Percentiles rank a stretch among this genome's conserved stretches.
These are phyloP conservation scores for Podospora sp. DNA, from an alignment of 495 filamentous ascomycete genomes.

Conservation along the genomic window DNA sequence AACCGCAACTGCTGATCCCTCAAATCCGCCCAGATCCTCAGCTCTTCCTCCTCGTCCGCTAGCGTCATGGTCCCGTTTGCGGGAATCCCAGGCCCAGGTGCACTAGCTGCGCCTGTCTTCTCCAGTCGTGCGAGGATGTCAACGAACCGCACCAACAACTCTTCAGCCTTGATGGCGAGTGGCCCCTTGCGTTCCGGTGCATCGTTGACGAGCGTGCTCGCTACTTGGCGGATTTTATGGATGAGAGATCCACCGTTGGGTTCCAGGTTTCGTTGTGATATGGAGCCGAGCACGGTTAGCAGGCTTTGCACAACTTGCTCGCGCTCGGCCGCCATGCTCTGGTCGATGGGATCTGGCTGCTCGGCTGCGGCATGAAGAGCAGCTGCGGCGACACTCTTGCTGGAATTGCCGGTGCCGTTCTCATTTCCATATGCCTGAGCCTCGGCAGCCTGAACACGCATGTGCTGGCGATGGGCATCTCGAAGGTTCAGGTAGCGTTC, in stretches of 20 bases:
- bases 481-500: slow-evolving; percentile 75
- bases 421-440: slow-evolving; percentile 26
- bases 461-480: slow-evolving; percentile 51
- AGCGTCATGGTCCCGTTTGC: slow-evolving; percentile 34
- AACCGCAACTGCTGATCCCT: slow-evolving; percentile 73
- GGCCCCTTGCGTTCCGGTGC: slow-evolving; percentile 59
- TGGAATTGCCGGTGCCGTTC: slow-evolving; percentile 29
- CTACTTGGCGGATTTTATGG: slow-evolving; percentile 73
- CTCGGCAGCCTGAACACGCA: slow-evolving; percentile 27
- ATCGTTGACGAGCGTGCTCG: slow-evolving; percentile 69
- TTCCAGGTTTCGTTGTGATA: slow-evolving; percentile 80
- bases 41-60: slow-evolving; percentile 71
- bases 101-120: slow-evolving; percentile 43
- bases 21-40: slow-evolving; percentile 73
- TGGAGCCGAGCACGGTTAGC: slow-evolving; percentile 65
- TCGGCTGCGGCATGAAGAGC: slow-evolving; percentile 29
- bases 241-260: slow-evolving; percentile 75
- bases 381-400: slow-evolving; percentile 31
- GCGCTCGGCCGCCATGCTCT: slow-evolving; percentile 66
- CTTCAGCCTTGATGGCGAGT: slow-evolving; percentile 59
- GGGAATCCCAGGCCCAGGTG: not conserved
- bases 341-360: slow-evolving; percentile 45
- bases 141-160: slow-evolving; percentile 67
- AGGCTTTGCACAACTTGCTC: slow-evolving; percentile 77
- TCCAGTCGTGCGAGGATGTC: slow-evolving; percentile 73